These are phyloP conservation scores for Chamaenerion angustifolium DNA, from an alignment of 345 rosid genomes.

Conservation along the genomic window DNA sequence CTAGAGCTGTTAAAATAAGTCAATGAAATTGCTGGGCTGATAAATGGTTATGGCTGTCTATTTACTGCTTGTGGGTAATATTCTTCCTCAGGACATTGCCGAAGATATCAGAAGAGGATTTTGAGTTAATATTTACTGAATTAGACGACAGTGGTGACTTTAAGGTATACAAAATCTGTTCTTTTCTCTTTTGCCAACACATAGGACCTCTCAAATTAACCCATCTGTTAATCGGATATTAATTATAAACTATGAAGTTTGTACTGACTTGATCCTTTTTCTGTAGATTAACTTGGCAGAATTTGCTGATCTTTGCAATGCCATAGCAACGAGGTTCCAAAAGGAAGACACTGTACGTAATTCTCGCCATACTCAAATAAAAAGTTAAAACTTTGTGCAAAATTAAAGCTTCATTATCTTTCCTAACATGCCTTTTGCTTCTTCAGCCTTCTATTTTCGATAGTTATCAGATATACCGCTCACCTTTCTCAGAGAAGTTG, in stretches of 20 bases:
- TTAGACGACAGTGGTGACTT: conserved; percentile 89
- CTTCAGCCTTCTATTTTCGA: conserved; percentile 75
- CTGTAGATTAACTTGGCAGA: conserved; percentile 76
- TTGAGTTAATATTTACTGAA: conserved; percentile 70
- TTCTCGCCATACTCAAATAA: neutral
- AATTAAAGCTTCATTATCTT: neutral
- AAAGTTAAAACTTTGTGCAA: too few relatives aligned
- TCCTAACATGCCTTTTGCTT: conserved; percentile 11
- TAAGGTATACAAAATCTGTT: conserved; percentile 39
- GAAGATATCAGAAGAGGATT: conserved; percentile 73
- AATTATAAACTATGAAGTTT: too few relatives aligned
- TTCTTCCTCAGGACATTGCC: conserved; percentile 58
- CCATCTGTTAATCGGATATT: too few relatives aligned
- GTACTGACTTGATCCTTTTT: conserved; percentile 6
- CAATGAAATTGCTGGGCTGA: too few relatives aligned
- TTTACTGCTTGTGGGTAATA: conserved; percentile 1
- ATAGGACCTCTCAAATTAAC: too few relatives aligned
- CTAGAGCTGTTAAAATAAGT: too few relatives aligned
- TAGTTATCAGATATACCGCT: conserved; percentile 44
- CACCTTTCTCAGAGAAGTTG: conserved; percentile 56
- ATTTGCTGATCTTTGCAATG: conserved; percentile 87
- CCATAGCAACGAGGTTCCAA: conserved; percentile 79
- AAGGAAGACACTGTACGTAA: conserved; percentile 84
- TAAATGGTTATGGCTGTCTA: too few relatives aligned
- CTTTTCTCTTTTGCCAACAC: too few relatives aligned